These are phyloP conservation scores for Pseudogymnoascus sp. DNA, from an alignment of 2,329 filamentous ascomycete genomes.

Conservation along the genomic window DNA sequence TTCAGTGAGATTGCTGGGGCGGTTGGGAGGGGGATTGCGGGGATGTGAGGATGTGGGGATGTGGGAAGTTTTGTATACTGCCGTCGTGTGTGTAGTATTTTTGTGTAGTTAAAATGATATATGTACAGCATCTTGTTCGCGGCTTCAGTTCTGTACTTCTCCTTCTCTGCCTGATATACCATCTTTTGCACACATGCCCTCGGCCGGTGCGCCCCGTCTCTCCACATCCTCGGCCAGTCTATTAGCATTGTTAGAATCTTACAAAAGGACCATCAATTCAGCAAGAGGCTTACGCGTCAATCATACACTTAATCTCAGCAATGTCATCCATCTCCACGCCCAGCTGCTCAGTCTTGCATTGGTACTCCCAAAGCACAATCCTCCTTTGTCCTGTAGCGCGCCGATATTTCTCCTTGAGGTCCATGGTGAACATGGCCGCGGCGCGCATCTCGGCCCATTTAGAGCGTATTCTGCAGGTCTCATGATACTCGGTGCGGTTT, in stretches of 20 bases:
- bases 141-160: not conserved
- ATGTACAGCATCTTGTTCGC: not conserved
- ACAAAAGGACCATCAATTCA: not conserved
- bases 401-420: not conserved
- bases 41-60: not conserved
- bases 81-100: not conserved
- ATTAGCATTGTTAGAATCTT: not conserved
- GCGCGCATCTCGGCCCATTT: not conserved
- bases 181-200: not conserved
- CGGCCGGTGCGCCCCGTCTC: not conserved
- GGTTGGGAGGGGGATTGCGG: slow-evolving; percentile 16
- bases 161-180: not conserved
- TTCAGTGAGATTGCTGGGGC: slow-evolving; percentile 27
- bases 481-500: not conserved
- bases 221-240: not conserved
- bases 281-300: not conserved
- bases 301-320: not conserved
- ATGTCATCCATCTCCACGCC: not conserved
- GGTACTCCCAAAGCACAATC: not conserved
- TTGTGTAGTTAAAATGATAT: not conserved
- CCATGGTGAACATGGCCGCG: not conserved
- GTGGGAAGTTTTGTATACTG: not conserved
- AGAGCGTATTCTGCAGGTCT: not conserved
- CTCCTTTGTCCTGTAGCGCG: not conserved
- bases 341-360: slow-evolving; percentile 1